Conservation (phyloP, 176 grass and related monocot genomes). For the Aegilops umbellulata region DNA sequence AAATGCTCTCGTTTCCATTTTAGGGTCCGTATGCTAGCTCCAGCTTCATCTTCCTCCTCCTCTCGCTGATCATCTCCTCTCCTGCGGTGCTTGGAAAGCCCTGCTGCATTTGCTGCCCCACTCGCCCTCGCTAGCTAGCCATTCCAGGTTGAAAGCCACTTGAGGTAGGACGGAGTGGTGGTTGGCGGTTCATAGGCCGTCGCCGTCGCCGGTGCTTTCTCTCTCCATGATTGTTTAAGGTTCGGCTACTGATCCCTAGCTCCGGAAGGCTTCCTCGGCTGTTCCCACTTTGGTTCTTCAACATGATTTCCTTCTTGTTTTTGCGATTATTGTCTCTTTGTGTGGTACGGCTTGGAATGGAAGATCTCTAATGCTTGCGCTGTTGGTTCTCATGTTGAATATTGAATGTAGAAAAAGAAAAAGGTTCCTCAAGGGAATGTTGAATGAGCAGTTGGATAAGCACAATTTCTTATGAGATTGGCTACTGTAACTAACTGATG, state of each 20-base stretch:
- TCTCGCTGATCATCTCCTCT: not conserved
- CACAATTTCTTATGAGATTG: constrained; percentile 2
- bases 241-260: constrained; percentile 22
- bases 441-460: not conserved
- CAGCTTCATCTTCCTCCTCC: not conserved
- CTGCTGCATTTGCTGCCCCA: not conserved
- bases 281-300: not conserved
- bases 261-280: not conserved
- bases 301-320: not conserved
- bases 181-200: constrained; percentile 20
- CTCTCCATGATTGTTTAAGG: constrained; percentile 40
- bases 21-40: not conserved
- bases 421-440: not conserved
- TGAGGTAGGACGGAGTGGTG: not conserved
- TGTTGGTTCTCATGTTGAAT: constrained; percentile 3
- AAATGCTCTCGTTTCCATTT: constrained; percentile 71
- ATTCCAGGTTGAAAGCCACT: not conserved
- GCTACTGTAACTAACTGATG: not conserved
- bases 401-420: not conserved
- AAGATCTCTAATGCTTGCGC: not conserved
- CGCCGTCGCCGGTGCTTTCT: constrained; percentile 17
- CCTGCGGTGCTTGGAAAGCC: not conserved
- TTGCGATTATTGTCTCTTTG: not conserved
- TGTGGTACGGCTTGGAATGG: not conserved
- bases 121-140: not conserved